A percentile compares a stretch with the other conserved stretches of the same genome.
phyloP scores from a whole-genome alignment of 768 basidiomycete species.

The Termitomyces sp. region DNA sequence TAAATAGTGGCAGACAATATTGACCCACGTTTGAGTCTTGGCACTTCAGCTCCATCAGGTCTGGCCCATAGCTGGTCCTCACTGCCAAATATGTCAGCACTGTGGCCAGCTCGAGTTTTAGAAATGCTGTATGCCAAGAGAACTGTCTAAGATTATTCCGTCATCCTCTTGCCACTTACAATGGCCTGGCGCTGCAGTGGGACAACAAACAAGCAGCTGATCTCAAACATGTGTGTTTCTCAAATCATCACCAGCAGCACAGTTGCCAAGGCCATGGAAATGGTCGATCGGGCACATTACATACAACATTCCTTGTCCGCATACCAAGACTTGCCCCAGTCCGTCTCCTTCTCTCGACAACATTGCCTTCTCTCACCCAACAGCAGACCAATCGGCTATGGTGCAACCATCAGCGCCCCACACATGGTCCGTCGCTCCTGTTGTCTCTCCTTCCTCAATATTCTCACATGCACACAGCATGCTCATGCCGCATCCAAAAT shows the following conservation, averaged over 20 bases:
- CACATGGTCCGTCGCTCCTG: constrained; percentile 70
- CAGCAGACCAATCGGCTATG: constrained; percentile 67
- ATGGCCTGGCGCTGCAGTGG: constrained; percentile 88
- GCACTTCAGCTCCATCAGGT: too few species aligned
- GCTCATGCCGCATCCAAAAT: constrained; percentile 82
- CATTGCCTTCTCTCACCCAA: background rate
- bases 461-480: constrained; percentile 42
- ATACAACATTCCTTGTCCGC: constrained; percentile 41
- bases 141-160: background rate
- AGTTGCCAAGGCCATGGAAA: constrained; percentile 62
- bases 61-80: too few species aligned
- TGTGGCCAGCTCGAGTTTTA: too few species aligned
- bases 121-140: background rate
- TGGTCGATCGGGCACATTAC: constrained; percentile 67
- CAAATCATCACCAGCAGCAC: constrained; percentile 52
- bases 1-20: too few species aligned
- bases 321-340: constrained; percentile 80
- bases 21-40: too few species aligned
- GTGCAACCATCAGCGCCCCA: constrained; percentile 93
- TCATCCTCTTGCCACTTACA: constrained; percentile 8
- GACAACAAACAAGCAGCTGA: constrained; percentile 62
- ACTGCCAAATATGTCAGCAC: background rate
- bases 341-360: constrained; percentile 13
- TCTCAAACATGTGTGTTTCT: constrained; percentile 54
- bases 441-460: too few species aligned